These are phyloP conservation scores for Pythium phragmiticola DNA, from an alignment of 352 stramenopile genomes.

Conservation along the genomic window DNA sequence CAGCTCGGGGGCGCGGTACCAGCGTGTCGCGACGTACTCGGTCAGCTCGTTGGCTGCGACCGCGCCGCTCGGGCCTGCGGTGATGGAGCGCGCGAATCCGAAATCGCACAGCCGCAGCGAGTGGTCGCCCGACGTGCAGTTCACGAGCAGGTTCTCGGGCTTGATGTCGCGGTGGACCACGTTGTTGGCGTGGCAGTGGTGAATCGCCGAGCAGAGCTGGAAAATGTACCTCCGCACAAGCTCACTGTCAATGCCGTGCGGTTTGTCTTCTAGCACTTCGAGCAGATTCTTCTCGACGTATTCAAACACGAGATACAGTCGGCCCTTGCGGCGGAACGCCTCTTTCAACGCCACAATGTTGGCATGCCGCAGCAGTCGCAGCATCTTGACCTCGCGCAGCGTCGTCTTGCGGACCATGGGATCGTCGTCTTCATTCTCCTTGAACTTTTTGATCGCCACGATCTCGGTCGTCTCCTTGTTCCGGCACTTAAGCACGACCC, in stretches of 20 bases:
- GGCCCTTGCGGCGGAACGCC: conserved; percentile 96
- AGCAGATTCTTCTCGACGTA: conserved; percentile 97
- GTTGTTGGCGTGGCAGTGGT: conserved; percentile 96
- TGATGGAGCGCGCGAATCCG: conserved; percentile 90
- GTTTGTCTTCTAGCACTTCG: conserved; percentile 93
- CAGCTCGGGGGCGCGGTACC: conserved; percentile 98
- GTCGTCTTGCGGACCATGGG: conserved; percentile 93
- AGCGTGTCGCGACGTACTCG: conserved; percentile 98
- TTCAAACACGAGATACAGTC: conserved; percentile 98
- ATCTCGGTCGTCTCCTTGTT: conserved; percentile 96
- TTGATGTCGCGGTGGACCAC: conserved; percentile 99
- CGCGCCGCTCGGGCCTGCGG: conserved; percentile 32
- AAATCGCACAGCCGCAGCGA: conserved; percentile 99
- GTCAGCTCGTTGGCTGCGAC: conserved; percentile 93
- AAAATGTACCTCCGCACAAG: conserved; percentile 98
- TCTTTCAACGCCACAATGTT: conserved; percentile 98
- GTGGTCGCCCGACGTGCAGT: conserved; percentile 92
- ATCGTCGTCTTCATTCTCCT: conserved; percentile 90
- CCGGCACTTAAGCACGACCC: conserved; percentile 91
- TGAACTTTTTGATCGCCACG: conserved; percentile 99
- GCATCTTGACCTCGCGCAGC: conserved; percentile 97
- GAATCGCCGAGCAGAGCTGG: conserved; percentile 96
- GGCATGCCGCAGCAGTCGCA: conserved; percentile 96
- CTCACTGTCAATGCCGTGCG: conserved; percentile 83
- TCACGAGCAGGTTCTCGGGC: conserved; percentile 98